Evolutionary conservation across 129 eudicot genomes (phyloP).

Genomic region (Lactuca sativa): DNA sequence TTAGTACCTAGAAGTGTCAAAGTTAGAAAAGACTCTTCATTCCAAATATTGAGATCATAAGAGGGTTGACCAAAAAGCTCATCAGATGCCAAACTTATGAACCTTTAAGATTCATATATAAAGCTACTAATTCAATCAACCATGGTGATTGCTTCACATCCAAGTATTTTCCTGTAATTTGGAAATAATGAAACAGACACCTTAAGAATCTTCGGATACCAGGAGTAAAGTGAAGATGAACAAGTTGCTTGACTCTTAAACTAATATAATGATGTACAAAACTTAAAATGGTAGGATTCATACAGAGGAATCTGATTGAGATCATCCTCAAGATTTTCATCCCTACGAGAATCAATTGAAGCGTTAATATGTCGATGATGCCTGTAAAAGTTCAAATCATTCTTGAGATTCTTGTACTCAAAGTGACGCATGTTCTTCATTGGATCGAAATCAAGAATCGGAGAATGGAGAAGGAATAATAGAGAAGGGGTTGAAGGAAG

Average conservation of each 20-base stretch:
- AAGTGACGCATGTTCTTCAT: conserved; percentile 30
- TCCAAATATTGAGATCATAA: conserved; percentile 21
- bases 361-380: conserved; percentile 21
- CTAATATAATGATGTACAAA: conserved; percentile 17
- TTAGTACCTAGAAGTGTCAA: conserved; percentile 39
- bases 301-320: conserved; percentile 9
- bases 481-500: too few relatives aligned
- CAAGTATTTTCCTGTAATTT: conserved; percentile 36
- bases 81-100: conserved; percentile 22
- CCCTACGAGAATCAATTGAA: neutral
- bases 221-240: conserved; percentile 40
- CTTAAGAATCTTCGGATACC: conserved; percentile 36
- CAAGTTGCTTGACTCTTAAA: conserved; percentile 42
- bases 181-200: conserved; percentile 40
- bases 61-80: conserved; percentile 32
- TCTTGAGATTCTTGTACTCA: conserved; percentile 48
- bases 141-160: conserved; percentile 67
- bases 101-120: conserved; percentile 44
- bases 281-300: conserved; percentile 41
- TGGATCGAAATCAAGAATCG: neutral
- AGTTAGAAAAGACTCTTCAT: conserved; percentile 35
- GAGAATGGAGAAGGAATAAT: too few relatives aligned
- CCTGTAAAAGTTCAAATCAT: conserved; percentile 42
- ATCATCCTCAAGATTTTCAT: conserved; percentile 6
- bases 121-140: conserved; percentile 60